phyloP scores from a whole-genome alignment of 75 land plant genomes.

The Picea glauca region DNA sequence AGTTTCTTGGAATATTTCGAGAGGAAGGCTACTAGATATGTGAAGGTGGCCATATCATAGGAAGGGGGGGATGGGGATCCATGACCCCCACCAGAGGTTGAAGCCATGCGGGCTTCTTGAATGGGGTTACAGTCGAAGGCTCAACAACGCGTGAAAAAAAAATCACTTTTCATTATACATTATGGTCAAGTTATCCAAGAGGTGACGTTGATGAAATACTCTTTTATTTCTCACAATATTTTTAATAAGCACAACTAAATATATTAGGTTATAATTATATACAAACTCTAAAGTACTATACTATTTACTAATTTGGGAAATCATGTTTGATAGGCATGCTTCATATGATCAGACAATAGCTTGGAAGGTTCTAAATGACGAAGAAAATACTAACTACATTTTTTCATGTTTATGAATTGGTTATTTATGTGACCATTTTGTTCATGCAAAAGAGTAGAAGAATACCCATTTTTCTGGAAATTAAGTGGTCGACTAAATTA shows the following conservation, averaged over 20 bases:
- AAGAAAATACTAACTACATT: conserved; percentile 56
- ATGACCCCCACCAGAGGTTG: too few species aligned
- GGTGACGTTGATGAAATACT: conserved; percentile 16
- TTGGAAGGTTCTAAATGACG: conserved; percentile 86
- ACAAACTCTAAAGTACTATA: not conserved
- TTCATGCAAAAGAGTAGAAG: conserved; percentile 39
- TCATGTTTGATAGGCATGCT: conserved; percentile 33
- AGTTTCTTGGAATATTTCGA: too few species aligned
- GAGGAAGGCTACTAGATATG: too few species aligned
- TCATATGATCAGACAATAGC: conserved; percentile 78
- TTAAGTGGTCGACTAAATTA: not conserved
- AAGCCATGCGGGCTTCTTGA: too few species aligned
- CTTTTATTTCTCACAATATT: not conserved
- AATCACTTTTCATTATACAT: conserved; percentile 21
- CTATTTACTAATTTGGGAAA: not conserved
- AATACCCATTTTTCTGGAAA: not conserved
- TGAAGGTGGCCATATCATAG: too few species aligned
- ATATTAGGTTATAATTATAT: not conserved
- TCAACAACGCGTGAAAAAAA: too few species aligned
- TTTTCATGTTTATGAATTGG: conserved; percentile 77
- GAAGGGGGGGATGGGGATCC: too few species aligned
- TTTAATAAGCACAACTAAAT: not conserved
- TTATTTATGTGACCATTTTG: conserved; percentile 51
- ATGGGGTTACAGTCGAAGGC: too few species aligned
- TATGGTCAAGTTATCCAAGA: conserved; percentile 58